Conservation (phyloP, 2,329 filamentous ascomycete genomes). For the Grosmannia clavigera region DNA sequence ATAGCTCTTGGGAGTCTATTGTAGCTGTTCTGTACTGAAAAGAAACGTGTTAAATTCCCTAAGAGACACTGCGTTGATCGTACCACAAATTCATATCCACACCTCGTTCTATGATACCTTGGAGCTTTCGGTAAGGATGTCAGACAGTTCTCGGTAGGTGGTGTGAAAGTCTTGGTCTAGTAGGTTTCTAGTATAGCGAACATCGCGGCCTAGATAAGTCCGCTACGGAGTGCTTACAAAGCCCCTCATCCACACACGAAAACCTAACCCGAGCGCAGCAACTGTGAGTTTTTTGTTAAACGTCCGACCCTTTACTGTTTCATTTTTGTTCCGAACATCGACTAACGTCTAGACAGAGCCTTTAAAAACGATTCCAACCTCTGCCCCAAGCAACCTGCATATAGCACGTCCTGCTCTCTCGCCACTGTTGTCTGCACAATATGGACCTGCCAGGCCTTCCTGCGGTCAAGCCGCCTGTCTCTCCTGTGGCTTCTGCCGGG, state of each 20-base stretch:
- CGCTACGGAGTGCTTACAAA: neutral
- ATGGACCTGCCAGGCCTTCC: neutral
- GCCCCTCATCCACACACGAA: neutral
- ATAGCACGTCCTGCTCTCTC: no score
- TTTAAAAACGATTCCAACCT: no score
- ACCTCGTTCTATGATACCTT: neutral
- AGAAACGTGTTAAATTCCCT: neutral
- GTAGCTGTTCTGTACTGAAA: neutral
- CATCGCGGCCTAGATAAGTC: neutral
- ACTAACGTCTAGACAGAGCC: no score
- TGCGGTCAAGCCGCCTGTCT: neutral
- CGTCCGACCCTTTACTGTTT: neutral
- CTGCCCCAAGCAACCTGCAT: no score
- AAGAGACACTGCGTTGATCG: neutral
- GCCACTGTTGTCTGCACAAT: no score
- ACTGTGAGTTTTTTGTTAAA: neutral
- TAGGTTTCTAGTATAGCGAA: neutral
- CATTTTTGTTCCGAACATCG: neutral
- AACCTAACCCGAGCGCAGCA: neutral
- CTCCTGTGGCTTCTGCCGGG: neutral
- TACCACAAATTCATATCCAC: neutral
- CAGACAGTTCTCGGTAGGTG: no score
- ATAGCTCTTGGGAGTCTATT: constrained; percentile 4
- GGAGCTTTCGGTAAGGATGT: no score
- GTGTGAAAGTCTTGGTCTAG: neutral